phyloP scores from a whole-genome alignment of 140 eudicot species.

The Senecio squalidus region DNA sequence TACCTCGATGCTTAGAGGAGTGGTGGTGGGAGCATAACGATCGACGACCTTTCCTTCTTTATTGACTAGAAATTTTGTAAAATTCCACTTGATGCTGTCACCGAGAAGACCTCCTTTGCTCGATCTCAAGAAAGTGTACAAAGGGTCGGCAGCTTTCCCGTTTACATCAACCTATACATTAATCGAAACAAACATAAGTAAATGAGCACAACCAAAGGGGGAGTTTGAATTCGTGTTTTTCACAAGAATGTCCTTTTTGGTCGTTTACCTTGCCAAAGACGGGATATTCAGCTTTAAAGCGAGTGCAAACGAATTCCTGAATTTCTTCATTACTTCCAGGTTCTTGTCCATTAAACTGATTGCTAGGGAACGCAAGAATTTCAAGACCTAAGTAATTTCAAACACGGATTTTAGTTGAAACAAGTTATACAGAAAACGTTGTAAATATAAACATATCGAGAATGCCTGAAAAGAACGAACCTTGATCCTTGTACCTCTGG shows the following conservation, averaged over 20 bases:
- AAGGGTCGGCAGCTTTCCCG: slow-evolving; percentile 60
- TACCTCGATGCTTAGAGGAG: slow-evolving; percentile 93
- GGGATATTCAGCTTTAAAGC: slow-evolving; percentile 84
- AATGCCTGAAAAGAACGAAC: slow-evolving; percentile 6
- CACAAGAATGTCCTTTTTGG: no score
- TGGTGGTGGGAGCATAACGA: slow-evolving; percentile 90
- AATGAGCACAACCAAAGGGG: neutral
- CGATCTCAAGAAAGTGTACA: slow-evolving; percentile 64
- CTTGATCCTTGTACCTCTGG: slow-evolving; percentile 70
- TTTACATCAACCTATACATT: slow-evolving; percentile 76
- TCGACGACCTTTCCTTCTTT: slow-evolving; percentile 64
- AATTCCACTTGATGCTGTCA: slow-evolving; percentile 83
- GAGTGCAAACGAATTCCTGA: slow-evolving; percentile 84
- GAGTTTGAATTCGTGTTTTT: no score
- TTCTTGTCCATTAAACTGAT: slow-evolving; percentile 87
- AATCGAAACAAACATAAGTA: neutral
- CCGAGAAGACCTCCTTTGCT: slow-evolving; percentile 86
- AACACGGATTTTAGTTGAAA: neutral
- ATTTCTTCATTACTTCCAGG: slow-evolving; percentile 85
- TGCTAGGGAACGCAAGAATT: slow-evolving; percentile 88
- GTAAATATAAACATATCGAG: neutral
- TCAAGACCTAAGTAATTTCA: slow-evolving; percentile 49
- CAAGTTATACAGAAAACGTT: neutral
- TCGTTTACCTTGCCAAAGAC: slow-evolving; percentile 68
- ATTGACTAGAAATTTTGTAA: slow-evolving; percentile 71